Evolutionary conservation across 106 monocot species (phyloP).

Genomic region (Cymbidium sinense): DNA sequence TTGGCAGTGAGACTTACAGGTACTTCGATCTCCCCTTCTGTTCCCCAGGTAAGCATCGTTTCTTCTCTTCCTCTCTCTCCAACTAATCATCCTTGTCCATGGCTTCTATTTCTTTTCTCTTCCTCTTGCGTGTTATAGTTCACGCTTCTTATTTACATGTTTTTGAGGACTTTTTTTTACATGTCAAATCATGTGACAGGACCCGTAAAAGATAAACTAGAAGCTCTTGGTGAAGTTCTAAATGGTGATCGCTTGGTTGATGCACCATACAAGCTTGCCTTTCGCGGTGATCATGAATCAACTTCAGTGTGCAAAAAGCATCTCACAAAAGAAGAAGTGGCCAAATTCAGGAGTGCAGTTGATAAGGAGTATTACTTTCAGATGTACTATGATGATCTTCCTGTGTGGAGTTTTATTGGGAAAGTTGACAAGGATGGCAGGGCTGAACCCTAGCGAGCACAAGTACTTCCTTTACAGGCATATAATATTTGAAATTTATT

Average conservation of each 20-base stretch:
- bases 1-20: conserved; percentile 71
- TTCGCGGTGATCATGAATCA: conserved; percentile 45
- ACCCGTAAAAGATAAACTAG: conserved; percentile 58
- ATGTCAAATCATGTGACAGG: conserved; percentile 21
- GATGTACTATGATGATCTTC: conserved; percentile 92
- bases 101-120: neutral
- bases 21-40: conserved; percentile 83
- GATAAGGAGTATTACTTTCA: conserved; percentile 82
- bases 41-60: conserved; percentile 37
- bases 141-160: conserved; percentile 1
- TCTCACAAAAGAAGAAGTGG: conserved; percentile 60
- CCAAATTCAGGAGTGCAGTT: conserved; percentile 52
- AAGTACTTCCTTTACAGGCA: conserved; percentile 78
- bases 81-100: neutral
- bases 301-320: conserved; percentile 44
- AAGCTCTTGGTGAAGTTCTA: conserved; percentile 72
- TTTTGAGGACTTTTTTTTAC: no score
- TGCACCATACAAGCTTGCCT: conserved; percentile 82
- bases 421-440: conserved; percentile 61
- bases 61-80: neutral
- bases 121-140: neutral
- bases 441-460: conserved; percentile 44
- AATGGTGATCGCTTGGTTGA: conserved; percentile 91
- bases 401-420: conserved; percentile 83
- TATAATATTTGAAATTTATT: conserved; percentile 56